These are phyloP conservation scores for Wickerhamiella shivajii DNA, from an alignment of 805 yeast species.

Conservation along the genomic window DNA sequence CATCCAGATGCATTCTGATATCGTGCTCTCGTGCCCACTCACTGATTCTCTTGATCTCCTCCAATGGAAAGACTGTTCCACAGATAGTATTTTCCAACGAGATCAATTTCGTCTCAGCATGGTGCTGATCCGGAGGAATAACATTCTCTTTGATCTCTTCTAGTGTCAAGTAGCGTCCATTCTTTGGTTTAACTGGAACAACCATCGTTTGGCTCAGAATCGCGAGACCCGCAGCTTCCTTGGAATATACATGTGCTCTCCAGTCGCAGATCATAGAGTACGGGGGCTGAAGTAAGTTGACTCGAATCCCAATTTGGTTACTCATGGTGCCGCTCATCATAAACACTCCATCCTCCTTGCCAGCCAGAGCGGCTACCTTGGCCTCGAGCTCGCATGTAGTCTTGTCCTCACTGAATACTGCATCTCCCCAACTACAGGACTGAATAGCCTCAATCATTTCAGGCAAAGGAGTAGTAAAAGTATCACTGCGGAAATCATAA, in stretches of 20 bases:
- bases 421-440: constrained; percentile 58
- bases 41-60: constrained; percentile 58
- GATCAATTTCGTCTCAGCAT: constrained; percentile 74
- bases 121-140: constrained; percentile 70
- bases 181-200: constrained; percentile 60
- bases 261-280: constrained; percentile 74
- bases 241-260: constrained; percentile 67
- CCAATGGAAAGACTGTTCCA: constrained; percentile 68
- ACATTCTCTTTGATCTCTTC: constrained; percentile 58
- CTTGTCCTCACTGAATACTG: constrained; percentile 76
- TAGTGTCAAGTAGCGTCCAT: constrained; percentile 61
- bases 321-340: constrained; percentile 86
- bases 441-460: constrained; percentile 52
- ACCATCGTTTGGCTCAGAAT: constrained; percentile 87
- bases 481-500: constrained; percentile 41
- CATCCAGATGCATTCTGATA: constrained; percentile 69
- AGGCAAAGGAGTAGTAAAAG: constrained; percentile 76
- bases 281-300: constrained; percentile 69
- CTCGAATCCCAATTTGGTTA: constrained; percentile 71
- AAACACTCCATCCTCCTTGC: constrained; percentile 66
- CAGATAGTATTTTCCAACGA: constrained; percentile 81
- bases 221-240: constrained; percentile 88
- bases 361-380: constrained; percentile 52
- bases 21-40: constrained; percentile 49
- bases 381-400: constrained; percentile 52